A percentile compares a stretch with the other conserved stretches of the same genome.
Conservation (phyloP, 805 yeast genomes). For the Lipomyces chichibuensis region DNA sequence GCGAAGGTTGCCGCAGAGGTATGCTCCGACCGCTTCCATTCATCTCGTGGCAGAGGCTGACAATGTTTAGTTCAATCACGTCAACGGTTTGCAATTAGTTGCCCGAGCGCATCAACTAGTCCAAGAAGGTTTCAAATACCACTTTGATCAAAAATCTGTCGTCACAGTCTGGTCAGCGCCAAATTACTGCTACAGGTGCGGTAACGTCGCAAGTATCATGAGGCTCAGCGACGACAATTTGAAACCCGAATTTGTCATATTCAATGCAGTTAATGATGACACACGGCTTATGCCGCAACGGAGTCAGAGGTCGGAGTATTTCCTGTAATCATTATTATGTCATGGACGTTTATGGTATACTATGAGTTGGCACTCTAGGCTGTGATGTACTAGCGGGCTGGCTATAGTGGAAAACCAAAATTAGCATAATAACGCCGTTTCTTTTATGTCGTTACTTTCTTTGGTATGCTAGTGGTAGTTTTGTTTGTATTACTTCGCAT, state of each 20-base stretch:
- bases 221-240: slow-evolving; percentile 78
- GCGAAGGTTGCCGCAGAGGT: slow-evolving; percentile 84
- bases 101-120: slow-evolving; percentile 98
- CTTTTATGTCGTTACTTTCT: not conserved
- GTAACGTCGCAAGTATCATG: slow-evolving; percentile 98
- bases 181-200: slow-evolving; percentile 95
- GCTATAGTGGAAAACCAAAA: not conserved
- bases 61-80: slow-evolving; percentile 69
- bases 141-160: slow-evolving; percentile 92
- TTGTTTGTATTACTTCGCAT: not conserved
- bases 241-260: slow-evolving; percentile 88
- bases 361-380: not conserved
- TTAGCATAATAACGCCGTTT: not conserved
- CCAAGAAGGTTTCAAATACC: slow-evolving; percentile 97
- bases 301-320: slow-evolving; percentile 47
- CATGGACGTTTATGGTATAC: not conserved
- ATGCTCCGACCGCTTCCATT: not conserved
- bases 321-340: slow-evolving; percentile 37
- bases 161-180: slow-evolving; percentile 99
- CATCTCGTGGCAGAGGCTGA: not conserved
- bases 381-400: not conserved
- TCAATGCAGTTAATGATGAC: slow-evolving; percentile 89
- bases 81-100: slow-evolving; percentile 80
- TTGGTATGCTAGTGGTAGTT: not conserved
- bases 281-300: slow-evolving; percentile 45